These are phyloP conservation scores for Plasmodium gallinaceum DNA, from an alignment of 169 alveolate genomes.

Conservation along the genomic window DNA sequence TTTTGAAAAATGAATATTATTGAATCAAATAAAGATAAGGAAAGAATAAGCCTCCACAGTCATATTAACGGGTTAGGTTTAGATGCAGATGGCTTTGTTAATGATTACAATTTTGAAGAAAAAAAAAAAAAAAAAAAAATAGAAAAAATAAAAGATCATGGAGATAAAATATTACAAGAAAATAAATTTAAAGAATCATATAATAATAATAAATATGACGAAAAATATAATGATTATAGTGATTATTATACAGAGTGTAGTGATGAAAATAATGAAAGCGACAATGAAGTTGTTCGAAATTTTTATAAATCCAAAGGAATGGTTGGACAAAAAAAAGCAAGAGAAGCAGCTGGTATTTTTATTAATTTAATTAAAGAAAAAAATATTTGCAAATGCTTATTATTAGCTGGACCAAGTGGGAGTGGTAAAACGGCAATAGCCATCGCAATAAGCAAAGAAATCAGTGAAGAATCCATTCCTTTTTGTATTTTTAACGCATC, in stretches of 20 bases:
- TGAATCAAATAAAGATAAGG: slow-evolving; percentile 76
- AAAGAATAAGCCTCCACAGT: slow-evolving; percentile 98
- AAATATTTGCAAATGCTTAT: slow-evolving; percentile 91
- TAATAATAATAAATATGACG: neutral
- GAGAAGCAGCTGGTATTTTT: slow-evolving; percentile 99
- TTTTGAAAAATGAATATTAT: slow-evolving; percentile 51
- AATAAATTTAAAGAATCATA: slow-evolving; percentile 1
- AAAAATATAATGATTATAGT: slow-evolving; percentile 12
- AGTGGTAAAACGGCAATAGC: slow-evolving; percentile 99
- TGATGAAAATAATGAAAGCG: slow-evolving; percentile 8
- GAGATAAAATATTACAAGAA: neutral
- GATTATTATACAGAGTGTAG: neutral
- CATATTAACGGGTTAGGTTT: slow-evolving; percentile 99
- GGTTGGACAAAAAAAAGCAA: slow-evolving; percentile 98
- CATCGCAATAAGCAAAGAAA: slow-evolving; percentile 98
- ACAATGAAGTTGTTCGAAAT: slow-evolving; percentile 34
- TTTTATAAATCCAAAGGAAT: slow-evolving; percentile 90
- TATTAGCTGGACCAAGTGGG: slow-evolving; percentile 97
- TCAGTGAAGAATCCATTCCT: slow-evolving; percentile 89
- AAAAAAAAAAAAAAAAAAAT: slow-evolving; percentile 7
- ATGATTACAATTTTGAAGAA: slow-evolving; percentile 30
- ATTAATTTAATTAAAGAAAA: slow-evolving; percentile 97
- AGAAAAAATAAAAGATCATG: neutral
- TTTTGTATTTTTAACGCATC: slow-evolving; percentile 77
- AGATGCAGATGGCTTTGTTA: slow-evolving; percentile 86